These are phyloP conservation scores for Chaetothyriales sp. DNA, from an alignment of 2,329 filamentous ascomycete species.

Conservation along the genomic window DNA sequence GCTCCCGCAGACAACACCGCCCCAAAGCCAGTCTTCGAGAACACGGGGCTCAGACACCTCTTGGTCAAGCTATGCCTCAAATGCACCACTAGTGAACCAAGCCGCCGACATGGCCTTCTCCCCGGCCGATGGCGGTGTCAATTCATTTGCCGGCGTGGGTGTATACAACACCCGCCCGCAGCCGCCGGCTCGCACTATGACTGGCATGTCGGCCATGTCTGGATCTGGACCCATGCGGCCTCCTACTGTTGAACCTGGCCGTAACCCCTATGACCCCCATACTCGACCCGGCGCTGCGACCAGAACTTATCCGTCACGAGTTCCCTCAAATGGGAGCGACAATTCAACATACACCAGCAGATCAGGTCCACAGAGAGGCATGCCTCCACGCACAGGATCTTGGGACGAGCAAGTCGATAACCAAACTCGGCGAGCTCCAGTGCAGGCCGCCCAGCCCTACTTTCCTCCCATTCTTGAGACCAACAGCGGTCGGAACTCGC, in stretches of 20 bases:
- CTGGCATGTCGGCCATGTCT: constrained; percentile 18
- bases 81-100: constrained; percentile 45
- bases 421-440: constrained; percentile 1
- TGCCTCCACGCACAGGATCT: background rate
- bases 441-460: constrained; percentile 1
- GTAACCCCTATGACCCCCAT: constrained; percentile 17
- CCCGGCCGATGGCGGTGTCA: constrained; percentile 8
- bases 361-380: background rate
- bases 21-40: constrained; percentile 27
- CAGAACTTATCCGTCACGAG: constrained; percentile 8
- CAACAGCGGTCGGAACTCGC: constrained; percentile 12
- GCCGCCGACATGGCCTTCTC: constrained; percentile 46
- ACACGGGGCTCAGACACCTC: constrained; percentile 43
- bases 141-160: constrained; percentile 8
- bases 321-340: constrained; percentile 5
- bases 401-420: constrained; percentile 1
- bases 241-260: constrained; percentile 17
- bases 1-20: constrained; percentile 26
- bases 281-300: constrained; percentile 15
- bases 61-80: constrained; percentile 45
- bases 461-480: constrained; percentile 4
- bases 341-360: background rate
- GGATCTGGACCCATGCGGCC: constrained; percentile 16
- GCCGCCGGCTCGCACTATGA: constrained; percentile 10
- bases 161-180: constrained; percentile 10